Percentiles rank a stretch among this genome's conserved stretches.
phyloP scores from a whole-genome alignment of 768 basidiomycete genomes.

The Paxillus involutus region DNA sequence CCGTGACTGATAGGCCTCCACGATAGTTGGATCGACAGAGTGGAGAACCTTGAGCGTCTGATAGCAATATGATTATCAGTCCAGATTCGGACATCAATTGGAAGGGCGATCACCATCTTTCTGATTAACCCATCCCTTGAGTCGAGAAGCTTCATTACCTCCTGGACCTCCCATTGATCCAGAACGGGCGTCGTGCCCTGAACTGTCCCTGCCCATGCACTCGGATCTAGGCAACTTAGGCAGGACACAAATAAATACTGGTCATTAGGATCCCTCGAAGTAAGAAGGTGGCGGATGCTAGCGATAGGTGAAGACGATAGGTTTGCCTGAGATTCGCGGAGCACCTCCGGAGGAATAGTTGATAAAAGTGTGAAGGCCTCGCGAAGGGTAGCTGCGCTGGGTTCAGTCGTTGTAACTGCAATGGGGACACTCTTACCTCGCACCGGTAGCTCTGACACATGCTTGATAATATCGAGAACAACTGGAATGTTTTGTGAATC shows the following conservation, averaged over 20 bases:
- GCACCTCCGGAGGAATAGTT: conserved; percentile 17
- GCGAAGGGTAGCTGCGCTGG: conserved; percentile 27
- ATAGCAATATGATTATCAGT: conserved; percentile 5
- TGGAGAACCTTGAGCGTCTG: conserved; percentile 64
- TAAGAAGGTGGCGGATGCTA: conserved; percentile 56
- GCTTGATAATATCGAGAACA: conserved; percentile 27
- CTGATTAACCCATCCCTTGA: conserved; percentile 59
- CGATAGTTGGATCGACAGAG: conserved; percentile 56
- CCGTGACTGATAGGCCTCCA: conserved; percentile 54
- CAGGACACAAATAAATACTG: conserved; percentile 68
- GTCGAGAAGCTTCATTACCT: conserved; percentile 66
- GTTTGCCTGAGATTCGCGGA: conserved; percentile 14
- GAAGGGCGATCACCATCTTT: conserved; percentile 46
- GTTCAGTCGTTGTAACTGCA: conserved; percentile 14
- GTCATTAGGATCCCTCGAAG: conserved; percentile 57
- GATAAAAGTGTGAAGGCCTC: conserved; percentile 35
- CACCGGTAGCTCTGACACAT: conserved; percentile 18
- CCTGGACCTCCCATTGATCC: conserved; percentile 73
- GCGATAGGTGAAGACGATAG: conserved; percentile 34
- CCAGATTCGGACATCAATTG: background rate
- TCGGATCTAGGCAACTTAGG: conserved; percentile 54
- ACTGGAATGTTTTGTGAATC: conserved; percentile 16
- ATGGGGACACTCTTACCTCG: conserved; percentile 21
- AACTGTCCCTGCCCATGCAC: conserved; percentile 67
- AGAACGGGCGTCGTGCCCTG: conserved; percentile 50